Percentiles rank a stretch among this genome's conserved stretches.
Evolutionary conservation across 1,284 basidiomycete species (phyloP).

Genomic region (Inonotus obliquus): DNA sequence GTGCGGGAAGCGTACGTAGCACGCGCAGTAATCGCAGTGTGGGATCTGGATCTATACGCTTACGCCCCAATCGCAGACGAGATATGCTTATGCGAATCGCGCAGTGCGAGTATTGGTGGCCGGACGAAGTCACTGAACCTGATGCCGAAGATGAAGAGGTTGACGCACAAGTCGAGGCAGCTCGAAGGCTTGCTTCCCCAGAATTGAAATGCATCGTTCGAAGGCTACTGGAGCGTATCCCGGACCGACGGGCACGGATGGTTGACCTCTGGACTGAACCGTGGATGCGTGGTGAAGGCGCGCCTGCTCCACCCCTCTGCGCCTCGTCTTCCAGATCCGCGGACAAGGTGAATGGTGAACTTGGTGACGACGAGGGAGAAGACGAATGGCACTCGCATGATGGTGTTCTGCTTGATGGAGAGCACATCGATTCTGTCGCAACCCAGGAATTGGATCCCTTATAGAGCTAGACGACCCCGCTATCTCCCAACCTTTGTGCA

Average conservation of each 20-base stretch:
- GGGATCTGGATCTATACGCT: not conserved
- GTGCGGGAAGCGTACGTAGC: constrained; percentile 20
- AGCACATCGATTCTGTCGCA: constrained; percentile 17
- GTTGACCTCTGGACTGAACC: constrained; percentile 61
- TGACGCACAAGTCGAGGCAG: constrained; percentile 22
- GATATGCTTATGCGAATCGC: constrained; percentile 73
- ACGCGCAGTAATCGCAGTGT: constrained; percentile 2
- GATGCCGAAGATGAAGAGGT: constrained; percentile 11
- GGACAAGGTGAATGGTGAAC: not conserved
- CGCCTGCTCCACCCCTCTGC: constrained; percentile 8
- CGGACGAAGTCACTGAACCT: constrained; percentile 30
- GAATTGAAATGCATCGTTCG: constrained; percentile 53
- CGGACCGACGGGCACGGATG: constrained; percentile 53
- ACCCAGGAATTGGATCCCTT: constrained; percentile 14
- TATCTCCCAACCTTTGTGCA: not conserved
- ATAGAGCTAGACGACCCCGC: not conserved
- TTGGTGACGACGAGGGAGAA: not conserved
- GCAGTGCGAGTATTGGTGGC: constrained; percentile 74
- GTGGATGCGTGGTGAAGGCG: constrained; percentile 47
- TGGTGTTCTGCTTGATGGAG: constrained; percentile 16
- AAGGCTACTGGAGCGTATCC: constrained; percentile 64
- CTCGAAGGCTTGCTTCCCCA: constrained; percentile 38
- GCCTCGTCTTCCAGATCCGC: not conserved
- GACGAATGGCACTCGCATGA: not conserved
- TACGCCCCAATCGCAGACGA: constrained; percentile 32